Evolutionary conservation across 2,329 filamentous ascomycete species (phyloP), one percentile per base, ranked within the genome.

Genomic region (Juglanconis oblonga): DNA sequence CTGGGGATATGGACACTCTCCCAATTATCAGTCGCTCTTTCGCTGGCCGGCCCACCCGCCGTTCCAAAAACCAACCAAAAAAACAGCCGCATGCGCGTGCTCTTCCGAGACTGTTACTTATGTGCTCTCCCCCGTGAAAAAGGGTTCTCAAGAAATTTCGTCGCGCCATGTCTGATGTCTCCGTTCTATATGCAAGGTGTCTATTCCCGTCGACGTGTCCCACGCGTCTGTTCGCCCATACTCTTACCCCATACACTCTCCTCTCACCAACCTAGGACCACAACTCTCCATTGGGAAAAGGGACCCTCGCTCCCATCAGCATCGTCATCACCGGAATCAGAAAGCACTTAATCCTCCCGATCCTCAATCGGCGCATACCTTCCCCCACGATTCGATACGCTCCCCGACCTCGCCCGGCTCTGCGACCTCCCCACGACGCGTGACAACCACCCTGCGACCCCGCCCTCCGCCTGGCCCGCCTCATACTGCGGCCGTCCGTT

Each of bases 391-490:
- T 71, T 70, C 35, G 72, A 70, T 45, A 70, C 71, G 45, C 71
- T 70, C 29, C 52, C 62, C 0, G 70, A 65, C 32, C 69, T 68
- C n/a, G 74, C 68, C n/a, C 73, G 73, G 11, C 76, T 74, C 61
- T 62, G 57, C n/a, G 61, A 61, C 14, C 61, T 48, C 29, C 61
- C 61, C 24, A 77, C 71, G 51, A 80, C 69, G 29, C 74, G 72
- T 8, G 70, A 74, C 9, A 80, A 67, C 82, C 82, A 86, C 8
- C 80, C 80, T 32, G 79, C 76, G 40, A 84, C 74, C 58, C 79
- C 72, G 60, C 76, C 71, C 31, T 72, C 56, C 8, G 54, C 38
- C 59, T 58, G 57, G 50, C 61, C 53, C 42, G 51, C 49, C 33
- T 55, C 67, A 52, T 61, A 63, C 56, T 75, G 74, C 3, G 76